Evolutionary conservation across 1,284 basidiomycete genomes (phyloP), one percentile per base, ranked within the genome.

Genomic region (Vanrija pseudolonga): DNA sequence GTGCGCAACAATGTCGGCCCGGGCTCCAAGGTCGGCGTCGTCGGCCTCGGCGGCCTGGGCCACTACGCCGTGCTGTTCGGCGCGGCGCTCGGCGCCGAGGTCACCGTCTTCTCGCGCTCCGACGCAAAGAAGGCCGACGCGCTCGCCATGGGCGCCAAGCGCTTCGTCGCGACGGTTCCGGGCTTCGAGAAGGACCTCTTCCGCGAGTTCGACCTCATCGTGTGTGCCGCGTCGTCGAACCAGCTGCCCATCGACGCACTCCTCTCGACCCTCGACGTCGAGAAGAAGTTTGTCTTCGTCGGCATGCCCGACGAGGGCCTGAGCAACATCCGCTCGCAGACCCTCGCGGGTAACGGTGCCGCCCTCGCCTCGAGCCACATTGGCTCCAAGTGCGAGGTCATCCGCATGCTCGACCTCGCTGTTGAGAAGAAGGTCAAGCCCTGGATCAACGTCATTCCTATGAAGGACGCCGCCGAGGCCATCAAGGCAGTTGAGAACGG

Each of bases 21-120:
- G 4, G 85, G 85, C 20, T 84, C 83, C 77, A 82, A 81, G 57
- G 84, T 88, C 55, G 86, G 84, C 38, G 77, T 88, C 47, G 77
- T 85, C 62, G 85, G 86, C 42, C 80, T 85, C 44, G 84, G 84
- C 47, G 85, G 84, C 38, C 74, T 85, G 18, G 81, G 81, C 11
- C 82, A 83, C 66, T 80, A 80, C 59, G 83, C 80, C 46, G 77
- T 84, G 39, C 77, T 83, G 55, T 85, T 84, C 62, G 83, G 80
- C 19, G 76, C 77, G 43, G 83, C 83, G 9, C 71, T 85, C 47
- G 84, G 83, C 6, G 82, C 83, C 3, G 82, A 86, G 50, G 83
- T 86, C 8, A 81, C 81, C 45, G 85, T 82, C 36, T 85, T 87
- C 75, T 84, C 85, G n/a, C 85, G 85, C 66, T 82, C 82, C 38